Base-by-base conservation (phyloP, 2,329 filamentous ascomycete genomes). In the Triangularia verruculosa region DNA sequence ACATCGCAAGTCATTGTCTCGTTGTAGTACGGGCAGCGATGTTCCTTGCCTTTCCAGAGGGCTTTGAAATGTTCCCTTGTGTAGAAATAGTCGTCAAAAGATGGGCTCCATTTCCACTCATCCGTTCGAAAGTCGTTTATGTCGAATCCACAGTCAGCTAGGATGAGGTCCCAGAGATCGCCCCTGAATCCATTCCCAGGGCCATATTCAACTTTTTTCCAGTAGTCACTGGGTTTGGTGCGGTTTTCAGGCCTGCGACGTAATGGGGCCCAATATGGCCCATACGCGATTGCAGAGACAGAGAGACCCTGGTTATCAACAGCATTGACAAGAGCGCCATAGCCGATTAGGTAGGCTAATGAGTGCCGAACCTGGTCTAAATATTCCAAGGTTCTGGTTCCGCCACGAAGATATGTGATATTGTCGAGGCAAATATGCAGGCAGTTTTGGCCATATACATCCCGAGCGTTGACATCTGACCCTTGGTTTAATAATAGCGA, bases 161-260 rank as follows among this genome's bases (percentile, higher is more conserved):
- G 27, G n/a, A 54, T 51, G 9, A 47, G 12, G 47, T 55, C 61
- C 61, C 61, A 63, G 4, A 63, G 17, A 43, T 63, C 15, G 20
- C 43, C 43, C 12, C 7, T 51, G 2, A 51, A 11, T 2, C 43
- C 43, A 2, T 51, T 7, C 2, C 43, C 43, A 20, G 43, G 43
- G 27, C 27, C 5, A 28, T 28, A 28, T 9, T 9, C 4, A 28
- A 28, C 27, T 28, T 28, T 28, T 5, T 9, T 28, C 4, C 27
- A 4, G 27, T 5, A 28, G 5, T 28, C 27, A 4, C 9, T 28
- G 27, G 4, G 4, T 9, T 4, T 28, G 4, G 5, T 28, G 27
- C 27, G 27, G 27, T 28, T 28, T 9, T 28, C 27, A 28, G 27
- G 27, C 4, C 27, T 28, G 5, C 27, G 27, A 4, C 4, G 5